These are phyloP conservation scores for Nothophaeocryptopus gaeumannii DNA, from an alignment of 2,329 filamentous ascomycete genomes.

Conservation along the genomic window DNA sequence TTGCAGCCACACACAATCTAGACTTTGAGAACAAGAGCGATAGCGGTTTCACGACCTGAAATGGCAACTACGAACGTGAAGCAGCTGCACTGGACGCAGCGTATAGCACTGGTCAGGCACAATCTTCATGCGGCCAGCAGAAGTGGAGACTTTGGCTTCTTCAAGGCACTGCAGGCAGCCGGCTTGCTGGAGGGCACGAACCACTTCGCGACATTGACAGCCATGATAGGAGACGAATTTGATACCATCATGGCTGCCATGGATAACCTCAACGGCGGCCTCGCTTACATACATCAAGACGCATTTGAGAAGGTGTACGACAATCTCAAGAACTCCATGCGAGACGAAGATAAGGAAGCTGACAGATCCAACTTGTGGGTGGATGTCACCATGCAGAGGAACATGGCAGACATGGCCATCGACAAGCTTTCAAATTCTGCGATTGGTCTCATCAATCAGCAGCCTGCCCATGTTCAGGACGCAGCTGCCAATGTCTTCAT, in stretches of 20 bases:
- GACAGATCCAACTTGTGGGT: slow-evolving; percentile 40
- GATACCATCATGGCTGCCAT: slow-evolving; percentile 44
- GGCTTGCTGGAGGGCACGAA: slow-evolving; percentile 45
- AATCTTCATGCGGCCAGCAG: slow-evolving; percentile 45
- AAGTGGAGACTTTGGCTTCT: slow-evolving; percentile 47
- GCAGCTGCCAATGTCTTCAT: slow-evolving; percentile 46
- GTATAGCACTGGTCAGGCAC: slow-evolving; percentile 45
- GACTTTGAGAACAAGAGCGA: not conserved
- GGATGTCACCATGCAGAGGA: slow-evolving; percentile 45
- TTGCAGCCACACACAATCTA: not conserved
- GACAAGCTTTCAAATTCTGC: slow-evolving; percentile 47
- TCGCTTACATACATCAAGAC: slow-evolving; percentile 48
- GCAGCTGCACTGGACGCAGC: slow-evolving; percentile 47
- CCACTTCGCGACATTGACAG: slow-evolving; percentile 43
- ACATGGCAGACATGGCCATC: slow-evolving; percentile 46
- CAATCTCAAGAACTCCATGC: slow-evolving; percentile 37
- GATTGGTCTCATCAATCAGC: slow-evolving; percentile 44
- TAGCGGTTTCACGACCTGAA: not conserved
- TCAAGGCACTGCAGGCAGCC: slow-evolving; percentile 46
- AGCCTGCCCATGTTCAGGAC: slow-evolving; percentile 41
- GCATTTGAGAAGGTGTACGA: slow-evolving; percentile 48
- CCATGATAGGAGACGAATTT: slow-evolving; percentile 42
- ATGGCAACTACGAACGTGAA: slow-evolving; percentile 30
- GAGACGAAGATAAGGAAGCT: slow-evolving; percentile 32
- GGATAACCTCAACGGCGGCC: slow-evolving; percentile 46